A percentile compares a stretch with the other conserved stretches of the same genome.
phyloP scores from a whole-genome alignment of 768 basidiomycete species.

The Leccinum disarticulatum region DNA sequence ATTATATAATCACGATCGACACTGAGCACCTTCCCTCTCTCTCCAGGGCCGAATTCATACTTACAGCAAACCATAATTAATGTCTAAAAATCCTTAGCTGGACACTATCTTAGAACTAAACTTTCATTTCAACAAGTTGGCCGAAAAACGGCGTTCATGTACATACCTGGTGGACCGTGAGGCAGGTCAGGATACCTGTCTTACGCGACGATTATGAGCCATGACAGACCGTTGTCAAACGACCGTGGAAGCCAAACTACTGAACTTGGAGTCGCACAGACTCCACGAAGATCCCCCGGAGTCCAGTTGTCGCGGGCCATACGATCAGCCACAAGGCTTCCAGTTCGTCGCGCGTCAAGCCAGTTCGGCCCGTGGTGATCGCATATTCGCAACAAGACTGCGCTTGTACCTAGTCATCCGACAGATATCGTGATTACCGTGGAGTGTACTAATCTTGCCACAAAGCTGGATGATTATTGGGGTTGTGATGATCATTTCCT shows the following conservation, averaged over 20 bases:
- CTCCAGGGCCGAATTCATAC: neutral
- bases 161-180: neutral
- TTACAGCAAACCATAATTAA: neutral
- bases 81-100: neutral
- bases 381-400: neutral
- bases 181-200: neutral
- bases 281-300: neutral
- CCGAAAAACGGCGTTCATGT: constrained; percentile 22
- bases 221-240: neutral
- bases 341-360: neutral
- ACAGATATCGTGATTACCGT: neutral
- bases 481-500: constrained; percentile 7
- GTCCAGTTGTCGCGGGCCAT: neutral
- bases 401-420: neutral
- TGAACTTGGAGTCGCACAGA: neutral
- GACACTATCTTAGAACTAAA: neutral
- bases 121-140: constrained; percentile 16
- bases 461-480: neutral
- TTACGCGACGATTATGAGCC: neutral
- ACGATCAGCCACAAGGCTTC: neutral
- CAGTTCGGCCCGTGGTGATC: neutral
- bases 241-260: neutral
- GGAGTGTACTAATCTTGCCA: neutral
- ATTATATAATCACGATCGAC: constrained; percentile 30
- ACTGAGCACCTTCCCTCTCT: neutral